Base-by-base conservation (phyloP, 1,284 basidiomycete genomes). In the Pisolithus thermaeus region DNA sequence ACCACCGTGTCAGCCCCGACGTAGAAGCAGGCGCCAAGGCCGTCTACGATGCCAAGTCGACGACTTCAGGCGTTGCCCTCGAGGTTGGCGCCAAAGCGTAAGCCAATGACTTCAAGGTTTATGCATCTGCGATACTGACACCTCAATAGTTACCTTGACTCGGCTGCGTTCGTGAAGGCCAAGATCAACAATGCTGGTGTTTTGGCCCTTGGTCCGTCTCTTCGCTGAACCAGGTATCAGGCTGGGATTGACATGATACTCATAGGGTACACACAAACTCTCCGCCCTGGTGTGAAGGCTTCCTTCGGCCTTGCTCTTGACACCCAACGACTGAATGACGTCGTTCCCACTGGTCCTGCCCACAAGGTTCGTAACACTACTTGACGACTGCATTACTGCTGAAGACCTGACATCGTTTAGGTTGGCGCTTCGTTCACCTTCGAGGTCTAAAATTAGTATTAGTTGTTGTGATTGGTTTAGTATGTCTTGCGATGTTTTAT, bases 21-120 rank as follows among this genome's bases (percentile, higher is more conserved):
- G 93, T 97, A 56, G 96, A 99, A 79, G 97, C 94, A 58, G 95
- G 94, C 71, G 96, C 95, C 63, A 95, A 95, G 81, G 93, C 96
- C 51, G 84, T 96, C 70, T 99, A 97, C 74, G 94, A 98, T 78
- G 83, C 89, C 73, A 96, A 97, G 79, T 80, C 87, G 53, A 88
- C 92, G 61, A 84, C 90, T 59, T 83, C 86, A 59, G 87, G 87
- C 72, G 91, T 98, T 69, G 83, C 82, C 58, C 83, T 99, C 65
- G 96, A 99, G 76, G 94, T 99, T 59, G 96, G 96, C 68, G 84
- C 92, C 68, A 98, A 98, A 83, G 85, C 89, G 87, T 90, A 63
- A 70, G 87, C 79, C 18, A n/a, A 18, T 39, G 28, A 44, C 12
- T 27, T 3, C n/a, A 2, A n/a, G 11, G 11, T 46, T 32, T 3